Evolutionary conservation across 352 stramenopile genomes (phyloP), one percentile per base, ranked within the genome.

Genomic region (Thraustochytrium sp.): DNA sequence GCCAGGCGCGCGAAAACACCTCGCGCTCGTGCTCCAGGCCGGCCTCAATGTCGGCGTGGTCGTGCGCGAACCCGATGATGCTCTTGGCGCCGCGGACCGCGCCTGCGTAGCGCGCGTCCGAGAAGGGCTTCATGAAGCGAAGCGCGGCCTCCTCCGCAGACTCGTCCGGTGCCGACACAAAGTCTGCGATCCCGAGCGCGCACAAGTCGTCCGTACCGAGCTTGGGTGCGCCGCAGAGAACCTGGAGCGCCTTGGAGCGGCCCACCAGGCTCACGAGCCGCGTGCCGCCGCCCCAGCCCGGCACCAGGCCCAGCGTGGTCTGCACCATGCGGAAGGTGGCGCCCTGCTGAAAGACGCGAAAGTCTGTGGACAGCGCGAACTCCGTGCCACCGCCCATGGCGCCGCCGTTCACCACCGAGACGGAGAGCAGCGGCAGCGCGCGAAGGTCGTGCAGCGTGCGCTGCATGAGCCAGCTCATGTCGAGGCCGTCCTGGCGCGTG

Each of bases 361-460:
- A 84, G 38, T 84, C 75, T 11, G 34, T 61, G 3, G 75, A 51
- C 18, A 84, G 34, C 18, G 31, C 37, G 0, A 84, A 65, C 44
- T 84, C 75, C n/a, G 75, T 84, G 9, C 75, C 75, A 26, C 75
- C 75, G 49, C 75, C 75, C 75, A 84, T 62, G 23, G 75, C 75
- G 18, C 55, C 55, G 53, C 75, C 55, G 44, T 78, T 61, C 21
- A 84, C 42, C 21, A 84, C 61, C n/a, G 75, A 18, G 9, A 73
- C 55, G 29, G 34, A 61, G 37, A 84, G 65, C 36, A 48, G 75
- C 38, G 75, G 75, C 1, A 84, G 61, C 31, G 40, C 40, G 37
- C 34, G 31, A 4, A 84, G 31, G 13, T 83, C 37, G 29, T 62
- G 61, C 55, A 75, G n/a, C 38, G 55, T 84, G 23, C 42, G 44